phyloP scores from a whole-genome alignment of 2,329 filamentous ascomycete species.

The Phyllosticta capitalensis region DNA sequence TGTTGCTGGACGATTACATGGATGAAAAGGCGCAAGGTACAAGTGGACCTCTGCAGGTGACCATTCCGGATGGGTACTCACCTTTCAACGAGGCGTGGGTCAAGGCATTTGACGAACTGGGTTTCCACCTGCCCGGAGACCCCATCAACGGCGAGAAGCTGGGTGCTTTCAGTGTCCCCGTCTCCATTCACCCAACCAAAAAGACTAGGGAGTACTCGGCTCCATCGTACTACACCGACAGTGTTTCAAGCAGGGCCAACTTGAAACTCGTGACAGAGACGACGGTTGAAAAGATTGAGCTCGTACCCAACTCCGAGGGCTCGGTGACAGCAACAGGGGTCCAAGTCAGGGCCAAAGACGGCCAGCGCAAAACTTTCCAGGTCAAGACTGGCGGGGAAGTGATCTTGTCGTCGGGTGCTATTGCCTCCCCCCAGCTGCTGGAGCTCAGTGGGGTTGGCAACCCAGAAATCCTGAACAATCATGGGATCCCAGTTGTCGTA shows the following conservation, averaged over 20 bases:
- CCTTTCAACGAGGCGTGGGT: conserved; percentile 13
- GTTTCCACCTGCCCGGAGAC: conserved; percentile 8
- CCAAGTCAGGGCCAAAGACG: neutral
- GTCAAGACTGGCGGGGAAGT: conserved; percentile 19
- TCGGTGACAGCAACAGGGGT: conserved; percentile 2
- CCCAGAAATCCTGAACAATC: conserved; percentile 11
- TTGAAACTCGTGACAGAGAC: conserved; percentile 2
- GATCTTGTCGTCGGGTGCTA: conserved; percentile 19
- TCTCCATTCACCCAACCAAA: conserved; percentile 5
- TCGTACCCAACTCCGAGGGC: conserved; percentile 3
- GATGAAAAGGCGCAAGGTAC: conserved; percentile 11
- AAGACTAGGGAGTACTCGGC: conserved; percentile 11
- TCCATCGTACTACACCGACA: conserved; percentile 12
- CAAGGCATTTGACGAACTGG: conserved; percentile 13
- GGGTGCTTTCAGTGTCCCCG: conserved; percentile 11
- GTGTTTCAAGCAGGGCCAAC: conserved; percentile 7
- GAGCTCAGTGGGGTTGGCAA: conserved; percentile 14
- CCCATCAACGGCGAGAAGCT: conserved; percentile 12
- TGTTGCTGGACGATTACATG: conserved; percentile 8
- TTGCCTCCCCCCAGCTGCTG: conserved; percentile 16
- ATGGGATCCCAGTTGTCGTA: conserved; percentile 13
- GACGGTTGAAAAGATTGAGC: conserved; percentile 11
- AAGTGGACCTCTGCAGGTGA: conserved; percentile 13
- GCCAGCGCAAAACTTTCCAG: conserved; percentile 9
- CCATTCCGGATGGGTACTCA: conserved; percentile 7